A percentile compares a stretch with the other conserved stretches of the same genome.
phyloP scores from a whole-genome alignment of 2,329 filamentous ascomycete species.

The Fusarium aywerte region DNA sequence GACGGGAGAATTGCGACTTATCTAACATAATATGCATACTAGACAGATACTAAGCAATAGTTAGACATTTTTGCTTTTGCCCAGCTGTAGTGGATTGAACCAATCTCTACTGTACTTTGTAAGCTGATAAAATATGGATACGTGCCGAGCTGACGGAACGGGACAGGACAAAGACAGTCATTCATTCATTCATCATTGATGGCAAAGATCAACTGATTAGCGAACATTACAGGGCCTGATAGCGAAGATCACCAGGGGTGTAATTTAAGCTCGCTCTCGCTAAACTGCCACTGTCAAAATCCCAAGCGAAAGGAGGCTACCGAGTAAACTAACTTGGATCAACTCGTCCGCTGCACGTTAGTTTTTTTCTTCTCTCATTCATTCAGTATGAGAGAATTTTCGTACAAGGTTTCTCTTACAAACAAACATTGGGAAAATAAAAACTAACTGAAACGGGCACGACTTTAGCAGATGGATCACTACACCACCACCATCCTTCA shows the following conservation, averaged over 20 bases:
- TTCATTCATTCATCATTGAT: background rate
- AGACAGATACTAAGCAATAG: background rate
- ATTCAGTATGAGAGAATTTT: constrained; percentile 25
- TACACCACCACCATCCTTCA: constrained; percentile 3
- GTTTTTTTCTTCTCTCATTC: background rate
- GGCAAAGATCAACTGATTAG: background rate
- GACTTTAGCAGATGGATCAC: background rate
- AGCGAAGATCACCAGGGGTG: background rate
- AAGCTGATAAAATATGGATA: background rate
- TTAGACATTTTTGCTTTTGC: constrained; percentile 5
- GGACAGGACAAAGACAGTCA: no score
- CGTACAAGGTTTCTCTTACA: constrained; percentile 6
- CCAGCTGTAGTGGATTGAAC: background rate
- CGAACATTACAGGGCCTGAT: background rate
- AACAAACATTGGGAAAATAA: constrained; percentile 9
- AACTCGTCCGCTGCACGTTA: constrained; percentile 6
- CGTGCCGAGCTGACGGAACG: constrained; percentile 5
- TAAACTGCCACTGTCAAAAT: constrained; percentile 2
- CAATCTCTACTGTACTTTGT: background rate
- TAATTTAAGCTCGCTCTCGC: constrained; percentile 13
- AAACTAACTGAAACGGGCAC: constrained; percentile 2
- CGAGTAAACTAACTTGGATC: background rate
- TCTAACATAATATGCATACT: no score
- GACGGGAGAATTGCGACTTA: constrained; percentile 25
- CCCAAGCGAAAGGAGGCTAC: background rate